Conservation (phyloP, 2,329 filamentous ascomycete genomes). For the Dactylellina parvicollis region DNA sequence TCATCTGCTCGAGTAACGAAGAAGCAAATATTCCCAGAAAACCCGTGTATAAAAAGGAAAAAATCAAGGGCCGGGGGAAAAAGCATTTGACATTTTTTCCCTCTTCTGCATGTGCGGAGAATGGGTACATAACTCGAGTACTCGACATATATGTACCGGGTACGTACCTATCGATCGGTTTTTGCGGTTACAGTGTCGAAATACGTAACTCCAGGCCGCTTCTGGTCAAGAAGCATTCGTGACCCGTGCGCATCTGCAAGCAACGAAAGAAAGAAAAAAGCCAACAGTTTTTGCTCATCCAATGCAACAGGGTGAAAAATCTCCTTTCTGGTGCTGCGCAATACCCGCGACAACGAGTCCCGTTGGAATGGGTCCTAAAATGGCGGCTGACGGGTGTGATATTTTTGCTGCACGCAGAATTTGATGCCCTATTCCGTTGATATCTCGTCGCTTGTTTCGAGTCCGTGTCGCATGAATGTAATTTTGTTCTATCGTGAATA, state of each 20-base stretch:
- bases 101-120: conserved; percentile 44
- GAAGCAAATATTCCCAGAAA: conserved; percentile 22
- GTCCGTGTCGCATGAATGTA: conserved; percentile 24
- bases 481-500: conserved; percentile 4
- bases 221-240: conserved; percentile 53
- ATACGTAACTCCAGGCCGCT: conserved; percentile 54
- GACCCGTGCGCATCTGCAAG: conserved; percentile 54
- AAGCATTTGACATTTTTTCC: conserved; percentile 43
- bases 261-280: conserved; percentile 3
- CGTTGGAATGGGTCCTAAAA: conserved; percentile 32
- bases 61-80: not conserved
- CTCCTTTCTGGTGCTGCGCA: conserved; percentile 25
- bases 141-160: conserved; percentile 31
- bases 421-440: conserved; percentile 26
- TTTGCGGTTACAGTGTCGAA: conserved; percentile 53
- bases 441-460: conserved; percentile 51
- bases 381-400: conserved; percentile 38
- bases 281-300: conserved; percentile 18
- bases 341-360: conserved; percentile 43
- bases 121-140: conserved; percentile 12
- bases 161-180: conserved; percentile 50
- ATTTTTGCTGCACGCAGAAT: conserved; percentile 36
- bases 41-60: conserved; percentile 3
- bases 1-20: not conserved
- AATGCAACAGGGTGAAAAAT: conserved; percentile 32